Conservation (phyloP, 805 yeast genomes). For the Kodamaea kakaduensis region DNA sequence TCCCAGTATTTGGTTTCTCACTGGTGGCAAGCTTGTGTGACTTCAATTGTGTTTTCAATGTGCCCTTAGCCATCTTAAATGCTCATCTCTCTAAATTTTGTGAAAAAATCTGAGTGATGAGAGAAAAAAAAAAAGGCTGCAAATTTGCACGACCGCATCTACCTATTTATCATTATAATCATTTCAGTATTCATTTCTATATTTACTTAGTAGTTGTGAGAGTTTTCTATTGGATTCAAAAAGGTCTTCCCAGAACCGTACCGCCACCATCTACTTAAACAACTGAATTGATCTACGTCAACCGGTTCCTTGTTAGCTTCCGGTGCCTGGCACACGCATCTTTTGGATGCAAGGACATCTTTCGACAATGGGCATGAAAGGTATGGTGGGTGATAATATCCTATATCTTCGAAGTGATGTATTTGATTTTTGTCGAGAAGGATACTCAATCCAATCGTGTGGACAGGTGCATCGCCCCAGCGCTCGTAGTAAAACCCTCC, state of each 20-base stretch:
- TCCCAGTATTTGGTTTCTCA: conserved; percentile 6
- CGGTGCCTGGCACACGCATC: conserved; percentile 34
- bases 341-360: conserved; percentile 30
- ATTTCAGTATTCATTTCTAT: background rate
- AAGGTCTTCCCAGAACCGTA: conserved; percentile 58
- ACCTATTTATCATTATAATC: background rate
- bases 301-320: conserved; percentile 27
- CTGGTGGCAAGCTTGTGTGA: conserved; percentile 22
- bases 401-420: conserved; percentile 44
- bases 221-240: conserved; percentile 38
- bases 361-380: conserved; percentile 37
- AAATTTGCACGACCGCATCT: conserved; percentile 11
- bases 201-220: background rate
- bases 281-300: conserved; percentile 52
- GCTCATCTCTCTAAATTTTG: conserved; percentile 8
- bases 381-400: conserved; percentile 42
- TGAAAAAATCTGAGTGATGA: conserved; percentile 11
- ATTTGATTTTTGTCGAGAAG: conserved; percentile 34
- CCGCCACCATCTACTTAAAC: conserved; percentile 76
- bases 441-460: conserved; percentile 34
- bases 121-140: conserved; percentile 10
- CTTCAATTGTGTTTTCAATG: conserved; percentile 31
- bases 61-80: conserved; percentile 27
- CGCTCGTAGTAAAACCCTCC: conserved; percentile 58
- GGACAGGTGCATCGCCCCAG: conserved; percentile 57